phyloP scores from a whole-genome alignment of 2,329 filamentous ascomycete genomes.

The Shiraia bambusicola region DNA sequence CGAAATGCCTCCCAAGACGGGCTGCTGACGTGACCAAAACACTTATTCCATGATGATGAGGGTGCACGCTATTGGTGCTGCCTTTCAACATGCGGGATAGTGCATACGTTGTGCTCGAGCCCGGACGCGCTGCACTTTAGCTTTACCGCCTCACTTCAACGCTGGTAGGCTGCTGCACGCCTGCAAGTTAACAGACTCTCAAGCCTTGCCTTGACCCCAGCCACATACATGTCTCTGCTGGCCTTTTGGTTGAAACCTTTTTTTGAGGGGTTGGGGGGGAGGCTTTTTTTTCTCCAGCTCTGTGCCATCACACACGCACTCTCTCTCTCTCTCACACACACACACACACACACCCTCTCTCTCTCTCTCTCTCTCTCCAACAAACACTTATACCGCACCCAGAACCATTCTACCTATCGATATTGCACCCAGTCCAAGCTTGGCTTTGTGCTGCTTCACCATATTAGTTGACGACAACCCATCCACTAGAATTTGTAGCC shows the following conservation, averaged over 20 bases:
- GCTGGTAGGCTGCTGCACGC: conserved; percentile 29
- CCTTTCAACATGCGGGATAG: conserved; percentile 11
- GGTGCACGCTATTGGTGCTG: conserved; percentile 7
- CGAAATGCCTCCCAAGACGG: not conserved
- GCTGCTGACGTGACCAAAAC: conserved; percentile 9
- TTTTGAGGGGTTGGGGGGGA: too few species aligned
- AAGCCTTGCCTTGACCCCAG: conserved; percentile 18
- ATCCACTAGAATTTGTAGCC: conserved; percentile 10
- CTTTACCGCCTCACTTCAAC: conserved; percentile 30
- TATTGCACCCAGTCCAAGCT: too few species aligned
- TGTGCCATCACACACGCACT: not conserved
- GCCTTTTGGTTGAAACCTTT: not conserved
- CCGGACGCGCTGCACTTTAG: conserved; percentile 15
- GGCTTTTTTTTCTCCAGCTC: not conserved
- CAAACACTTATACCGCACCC: not conserved
- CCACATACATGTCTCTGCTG: conserved; percentile 19
- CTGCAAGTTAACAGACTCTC: conserved; percentile 16
- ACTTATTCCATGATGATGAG: conserved; percentile 11
- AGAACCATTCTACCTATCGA: conserved; percentile 3
- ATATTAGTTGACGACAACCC: conserved; percentile 13
- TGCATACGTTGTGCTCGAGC: conserved; percentile 15
- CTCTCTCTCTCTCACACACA: not conserved
- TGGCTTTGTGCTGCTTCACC: conserved; percentile 2
- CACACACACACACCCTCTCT: not conserved
- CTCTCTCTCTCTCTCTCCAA: too few species aligned